phyloP scores from a whole-genome alignment of 148 eudicot genomes.

The Camellia granthamiana region DNA sequence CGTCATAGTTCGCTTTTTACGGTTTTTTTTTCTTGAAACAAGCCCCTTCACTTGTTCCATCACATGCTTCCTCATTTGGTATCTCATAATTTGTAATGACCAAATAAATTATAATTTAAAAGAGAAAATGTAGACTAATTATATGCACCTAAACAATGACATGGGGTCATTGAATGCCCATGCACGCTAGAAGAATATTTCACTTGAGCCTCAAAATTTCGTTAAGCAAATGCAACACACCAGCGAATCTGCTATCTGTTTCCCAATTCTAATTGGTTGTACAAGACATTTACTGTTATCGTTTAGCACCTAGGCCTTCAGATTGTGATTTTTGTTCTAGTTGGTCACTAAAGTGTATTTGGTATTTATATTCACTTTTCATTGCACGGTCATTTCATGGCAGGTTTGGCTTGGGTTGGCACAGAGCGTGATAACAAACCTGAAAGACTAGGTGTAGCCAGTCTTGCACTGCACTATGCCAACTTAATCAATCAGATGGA shows the following conservation, averaged over 20 bases:
- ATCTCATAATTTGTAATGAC: neutral
- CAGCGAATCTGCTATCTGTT: neutral
- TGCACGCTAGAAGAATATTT: constrained; percentile 1
- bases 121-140: neutral
- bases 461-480: constrained; percentile 94
- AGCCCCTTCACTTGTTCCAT: neutral
- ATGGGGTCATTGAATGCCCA: neutral
- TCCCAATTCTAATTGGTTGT: neutral
- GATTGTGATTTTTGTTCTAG: neutral
- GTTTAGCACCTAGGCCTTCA: constrained; percentile 2
- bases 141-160: neutral
- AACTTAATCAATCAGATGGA: constrained; percentile 82
- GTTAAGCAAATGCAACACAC: neutral
- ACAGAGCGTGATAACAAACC: constrained; percentile 32
- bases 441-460: constrained; percentile 74
- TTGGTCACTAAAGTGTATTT: constrained; percentile 1
- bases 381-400: constrained; percentile 14
- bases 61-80: neutral
- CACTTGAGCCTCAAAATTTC: neutral
- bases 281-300: neutral
- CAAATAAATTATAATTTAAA: neutral
- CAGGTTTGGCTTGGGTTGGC: constrained; percentile 41
- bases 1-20: neutral
- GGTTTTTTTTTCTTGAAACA: neutral
- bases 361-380: neutral